These are phyloP conservation scores for Barnettozyma sucrosica DNA, from an alignment of 805 yeast species.

Conservation along the genomic window DNA sequence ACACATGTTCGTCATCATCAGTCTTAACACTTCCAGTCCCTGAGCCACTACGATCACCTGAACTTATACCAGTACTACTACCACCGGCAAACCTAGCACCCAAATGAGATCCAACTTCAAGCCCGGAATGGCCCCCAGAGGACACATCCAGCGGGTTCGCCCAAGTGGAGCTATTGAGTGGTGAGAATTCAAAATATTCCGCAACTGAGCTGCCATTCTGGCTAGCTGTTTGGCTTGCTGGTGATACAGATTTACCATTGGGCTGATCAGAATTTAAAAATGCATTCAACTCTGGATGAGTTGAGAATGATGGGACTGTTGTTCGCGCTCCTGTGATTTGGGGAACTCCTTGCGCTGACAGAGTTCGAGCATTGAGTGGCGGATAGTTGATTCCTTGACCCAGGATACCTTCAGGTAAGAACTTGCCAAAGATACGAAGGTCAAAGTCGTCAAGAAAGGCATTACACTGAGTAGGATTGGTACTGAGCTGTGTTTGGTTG, in stretches of 20 bases:
- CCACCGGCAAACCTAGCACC: not conserved
- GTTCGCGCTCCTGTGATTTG: not conserved
- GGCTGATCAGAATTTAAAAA: not conserved
- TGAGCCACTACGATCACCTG: slow-evolving; percentile 1
- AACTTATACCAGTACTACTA: not conserved
- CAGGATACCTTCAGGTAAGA: slow-evolving; percentile 77
- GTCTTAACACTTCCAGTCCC: slow-evolving; percentile 8
- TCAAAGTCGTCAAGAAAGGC: slow-evolving; percentile 68
- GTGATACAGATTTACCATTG: not conserved
- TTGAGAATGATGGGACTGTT: not conserved
- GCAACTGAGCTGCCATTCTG: not conserved
- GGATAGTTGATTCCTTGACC: slow-evolving; percentile 13
- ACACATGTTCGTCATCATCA: slow-evolving; percentile 19
- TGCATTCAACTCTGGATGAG: not conserved
- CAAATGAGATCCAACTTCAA: not conserved
- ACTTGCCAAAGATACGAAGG: slow-evolving; percentile 74
- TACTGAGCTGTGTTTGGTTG: not conserved
- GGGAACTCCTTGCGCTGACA: not conserved
- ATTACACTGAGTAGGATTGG: slow-evolving; percentile 34
- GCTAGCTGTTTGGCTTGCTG: not conserved
- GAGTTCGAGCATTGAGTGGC: not conserved
- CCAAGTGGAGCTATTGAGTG: not conserved
- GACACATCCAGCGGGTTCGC: not conserved
- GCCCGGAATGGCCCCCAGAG: not conserved
- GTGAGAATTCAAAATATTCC: not conserved